These are phyloP conservation scores for Hymenoscyphus fraxineus DNA, from an alignment of 2,329 filamentous ascomycete genomes.

Conservation along the genomic window DNA sequence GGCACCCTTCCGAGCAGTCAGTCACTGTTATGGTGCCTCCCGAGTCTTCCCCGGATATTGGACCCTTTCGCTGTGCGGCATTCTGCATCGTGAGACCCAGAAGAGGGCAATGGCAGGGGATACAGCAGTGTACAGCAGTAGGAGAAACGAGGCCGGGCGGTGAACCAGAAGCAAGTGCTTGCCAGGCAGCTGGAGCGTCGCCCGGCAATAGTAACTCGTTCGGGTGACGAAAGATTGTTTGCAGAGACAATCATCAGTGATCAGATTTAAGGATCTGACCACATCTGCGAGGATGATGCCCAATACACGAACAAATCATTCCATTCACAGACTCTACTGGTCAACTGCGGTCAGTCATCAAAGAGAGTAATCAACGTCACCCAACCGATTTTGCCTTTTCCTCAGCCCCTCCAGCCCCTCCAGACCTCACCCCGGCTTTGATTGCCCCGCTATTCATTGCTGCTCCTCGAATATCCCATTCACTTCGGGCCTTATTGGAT, in stretches of 20 bases:
- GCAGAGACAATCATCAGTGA: background rate
- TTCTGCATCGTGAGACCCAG: background rate
- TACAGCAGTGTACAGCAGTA: background rate
- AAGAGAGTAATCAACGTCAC: background rate
- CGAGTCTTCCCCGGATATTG: background rate
- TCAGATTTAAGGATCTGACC: background rate
- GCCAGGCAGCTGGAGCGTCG: background rate
- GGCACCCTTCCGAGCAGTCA: background rate
- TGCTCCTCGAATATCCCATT: background rate
- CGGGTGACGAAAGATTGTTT: background rate
- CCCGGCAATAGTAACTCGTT: conserved; percentile 5
- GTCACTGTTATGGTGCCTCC: background rate
- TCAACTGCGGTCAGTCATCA: background rate
- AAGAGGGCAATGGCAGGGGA: background rate
- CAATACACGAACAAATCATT: background rate
- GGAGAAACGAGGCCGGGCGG: background rate
- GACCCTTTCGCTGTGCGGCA: background rate
- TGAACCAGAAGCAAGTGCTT: background rate
- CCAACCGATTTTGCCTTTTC: background rate
- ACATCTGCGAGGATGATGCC: conserved; percentile 1
- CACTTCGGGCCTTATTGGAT: background rate
- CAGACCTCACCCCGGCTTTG: background rate
- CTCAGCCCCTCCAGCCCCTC: background rate
- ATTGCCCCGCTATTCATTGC: conserved; percentile 1
- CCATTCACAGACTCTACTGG: background rate